Percentiles rank a stretch among this genome's conserved stretches.
Evolutionary conservation across 78 protist genomes (phyloP).

Genomic region (Protostelium mycophagum): DNA sequence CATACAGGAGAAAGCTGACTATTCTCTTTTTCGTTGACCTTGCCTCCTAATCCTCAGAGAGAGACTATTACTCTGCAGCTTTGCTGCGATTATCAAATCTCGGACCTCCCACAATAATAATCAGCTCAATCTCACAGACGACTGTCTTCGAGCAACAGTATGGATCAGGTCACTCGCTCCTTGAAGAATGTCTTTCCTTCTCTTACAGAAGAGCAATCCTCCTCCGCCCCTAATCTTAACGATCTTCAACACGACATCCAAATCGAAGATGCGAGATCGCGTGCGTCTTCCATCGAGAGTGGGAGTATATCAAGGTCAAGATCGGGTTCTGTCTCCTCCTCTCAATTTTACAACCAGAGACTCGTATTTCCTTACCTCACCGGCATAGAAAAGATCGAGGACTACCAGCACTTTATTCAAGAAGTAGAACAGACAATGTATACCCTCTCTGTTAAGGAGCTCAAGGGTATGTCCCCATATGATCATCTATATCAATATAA

Average conservation of each 20-base stretch:
- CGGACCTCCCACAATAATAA: too few relatives aligned
- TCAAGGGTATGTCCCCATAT: background rate
- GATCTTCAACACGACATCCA: background rate
- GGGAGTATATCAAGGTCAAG: background rate
- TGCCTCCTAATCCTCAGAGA: too few relatives aligned
- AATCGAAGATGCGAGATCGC: background rate
- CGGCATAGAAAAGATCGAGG: background rate
- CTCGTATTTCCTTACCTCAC: background rate
- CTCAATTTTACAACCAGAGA: background rate
- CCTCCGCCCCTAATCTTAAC: background rate
- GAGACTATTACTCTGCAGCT: too few relatives aligned
- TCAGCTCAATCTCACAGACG: too few relatives aligned
- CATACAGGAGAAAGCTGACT: too few relatives aligned
- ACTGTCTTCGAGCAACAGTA: too few relatives aligned
- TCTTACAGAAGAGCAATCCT: background rate
- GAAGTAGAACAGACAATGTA: background rate
- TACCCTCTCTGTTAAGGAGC: background rate
- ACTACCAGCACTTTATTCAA: background rate
- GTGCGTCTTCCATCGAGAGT: background rate
- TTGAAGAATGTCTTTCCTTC: background rate
- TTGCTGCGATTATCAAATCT: too few relatives aligned
- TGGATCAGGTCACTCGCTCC: too few relatives aligned
- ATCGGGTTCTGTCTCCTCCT: background rate
- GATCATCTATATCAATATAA: too few relatives aligned
- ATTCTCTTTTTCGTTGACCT: too few relatives aligned